A percentile compares a stretch with the other conserved stretches of the same genome.
phyloP scores from a whole-genome alignment of 495 filamentous ascomycete species.

The Physcia stellaris region DNA sequence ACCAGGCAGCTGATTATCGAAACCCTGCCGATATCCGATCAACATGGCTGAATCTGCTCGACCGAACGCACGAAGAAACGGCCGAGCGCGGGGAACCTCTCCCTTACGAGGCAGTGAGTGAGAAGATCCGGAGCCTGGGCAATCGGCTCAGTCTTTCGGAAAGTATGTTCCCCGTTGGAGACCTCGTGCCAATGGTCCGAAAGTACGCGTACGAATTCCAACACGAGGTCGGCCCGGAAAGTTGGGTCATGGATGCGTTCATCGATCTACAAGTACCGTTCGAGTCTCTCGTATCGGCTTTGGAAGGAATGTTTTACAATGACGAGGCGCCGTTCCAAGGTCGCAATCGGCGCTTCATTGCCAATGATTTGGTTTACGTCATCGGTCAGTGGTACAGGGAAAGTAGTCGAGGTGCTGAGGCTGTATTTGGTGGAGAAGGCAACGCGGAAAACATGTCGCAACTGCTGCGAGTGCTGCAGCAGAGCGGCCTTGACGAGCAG shows the following conservation, averaged over 20 bases:
- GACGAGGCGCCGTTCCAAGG: constrained; percentile 75
- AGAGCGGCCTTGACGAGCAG: constrained; percentile 22
- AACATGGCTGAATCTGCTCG: constrained; percentile 75
- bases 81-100: constrained; percentile 34
- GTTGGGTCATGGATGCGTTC: constrained; percentile 76
- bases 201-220: constrained; percentile 61
- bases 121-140: constrained; percentile 62
- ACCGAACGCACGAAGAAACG: constrained; percentile 52
- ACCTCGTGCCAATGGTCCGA: constrained; percentile 60
- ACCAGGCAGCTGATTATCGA: constrained; percentile 74
- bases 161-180: constrained; percentile 58
- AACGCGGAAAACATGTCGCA: constrained; percentile 33
- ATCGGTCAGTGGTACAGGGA: constrained; percentile 48
- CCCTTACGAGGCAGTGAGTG: constrained; percentile 68
- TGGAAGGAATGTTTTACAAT: constrained; percentile 73
- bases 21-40: constrained; percentile 64
- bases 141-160: constrained; percentile 65
- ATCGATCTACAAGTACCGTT: constrained; percentile 60
- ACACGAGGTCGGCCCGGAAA: constrained; percentile 47
- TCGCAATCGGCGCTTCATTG: constrained; percentile 42
- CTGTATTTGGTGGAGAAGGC: constrained; percentile 38
- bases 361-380: constrained; percentile 49
- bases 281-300: constrained; percentile 57
- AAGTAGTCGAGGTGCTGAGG: constrained; percentile 37
- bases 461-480: constrained; percentile 31